phyloP scores from a whole-genome alignment of 2,329 filamentous ascomycete genomes.

The Periconia digitata region DNA sequence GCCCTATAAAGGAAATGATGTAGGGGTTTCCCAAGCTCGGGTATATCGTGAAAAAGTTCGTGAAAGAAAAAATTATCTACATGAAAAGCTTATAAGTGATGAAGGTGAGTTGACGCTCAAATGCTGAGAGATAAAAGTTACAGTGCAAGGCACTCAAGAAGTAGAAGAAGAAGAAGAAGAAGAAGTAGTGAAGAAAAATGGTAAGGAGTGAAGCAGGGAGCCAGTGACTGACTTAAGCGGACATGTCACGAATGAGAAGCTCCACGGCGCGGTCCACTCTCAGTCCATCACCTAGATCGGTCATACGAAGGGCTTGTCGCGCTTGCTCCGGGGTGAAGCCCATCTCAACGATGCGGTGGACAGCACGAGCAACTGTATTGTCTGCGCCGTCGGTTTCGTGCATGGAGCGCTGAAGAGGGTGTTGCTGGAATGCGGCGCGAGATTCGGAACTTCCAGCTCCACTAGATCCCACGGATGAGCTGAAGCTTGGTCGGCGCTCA shows the following conservation, averaged over 20 bases:
- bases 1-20: no score
- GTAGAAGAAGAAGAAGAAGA: neutral
- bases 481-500: constrained; percentile 1
- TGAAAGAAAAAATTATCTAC: no score
- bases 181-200: neutral
- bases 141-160: no score
- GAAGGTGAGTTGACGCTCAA: no score
- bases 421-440: constrained; percentile 28
- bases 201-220: constrained; percentile 1
- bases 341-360: constrained; percentile 60
- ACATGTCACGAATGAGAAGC: constrained; percentile 47
- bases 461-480: constrained; percentile 7
- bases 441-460: constrained; percentile 6
- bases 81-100: no score
- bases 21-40: no score
- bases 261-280: constrained; percentile 60
- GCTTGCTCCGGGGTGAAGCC: constrained; percentile 60
- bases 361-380: constrained; percentile 59
- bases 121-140: no score
- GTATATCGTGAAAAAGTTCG: no score
- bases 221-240: neutral
- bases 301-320: constrained; percentile 59
- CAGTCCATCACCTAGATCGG: constrained; percentile 62
- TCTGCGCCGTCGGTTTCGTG: constrained; percentile 41
- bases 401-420: constrained; percentile 34